Percentiles rank a stretch among this genome's conserved stretches.
phyloP scores from a whole-genome alignment of 208 protist species.

The Lotmaria passim region DNA sequence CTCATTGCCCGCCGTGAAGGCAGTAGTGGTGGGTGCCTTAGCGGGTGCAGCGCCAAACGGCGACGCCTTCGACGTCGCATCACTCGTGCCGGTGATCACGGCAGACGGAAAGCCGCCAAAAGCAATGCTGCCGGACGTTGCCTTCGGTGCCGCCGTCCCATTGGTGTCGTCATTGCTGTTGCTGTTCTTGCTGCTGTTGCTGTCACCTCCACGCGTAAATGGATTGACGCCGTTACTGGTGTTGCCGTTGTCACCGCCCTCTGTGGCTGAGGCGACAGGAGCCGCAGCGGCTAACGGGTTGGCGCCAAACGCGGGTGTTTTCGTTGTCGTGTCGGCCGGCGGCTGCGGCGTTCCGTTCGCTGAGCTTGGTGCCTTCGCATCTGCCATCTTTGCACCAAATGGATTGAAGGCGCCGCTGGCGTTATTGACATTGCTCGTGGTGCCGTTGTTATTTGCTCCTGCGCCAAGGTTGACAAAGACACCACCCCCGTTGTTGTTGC shows the following conservation, averaged over 20 bases:
- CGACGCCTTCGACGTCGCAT: neutral
- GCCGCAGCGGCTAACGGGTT: neutral
- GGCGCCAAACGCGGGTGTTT: constrained; percentile 8
- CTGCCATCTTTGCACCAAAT: neutral
- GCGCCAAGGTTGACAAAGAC: neutral
- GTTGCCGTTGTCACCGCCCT: neutral
- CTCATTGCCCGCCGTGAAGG: neutral
- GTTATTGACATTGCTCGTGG: neutral
- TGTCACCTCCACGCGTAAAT: neutral
- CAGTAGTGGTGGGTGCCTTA: neutral
- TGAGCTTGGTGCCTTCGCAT: neutral
- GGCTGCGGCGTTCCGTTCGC: neutral
- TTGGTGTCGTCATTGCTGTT: neutral
- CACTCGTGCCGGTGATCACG: neutral
- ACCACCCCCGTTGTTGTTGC: neutral
- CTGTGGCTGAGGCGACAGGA: no score
- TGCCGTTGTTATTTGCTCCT: no score
- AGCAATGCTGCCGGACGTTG: neutral
- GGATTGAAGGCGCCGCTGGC: neutral
- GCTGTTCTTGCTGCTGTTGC: neutral
- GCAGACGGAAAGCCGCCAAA: no score
- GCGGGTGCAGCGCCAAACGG: neutral
- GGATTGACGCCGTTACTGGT: neutral
- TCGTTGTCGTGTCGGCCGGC: neutral
- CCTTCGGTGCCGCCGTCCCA: neutral